Evolutionary conservation across 352 stramenopile species (phyloP), one percentile per base, ranked within the genome.

Genomic region (Pythium insidiosum): DNA sequence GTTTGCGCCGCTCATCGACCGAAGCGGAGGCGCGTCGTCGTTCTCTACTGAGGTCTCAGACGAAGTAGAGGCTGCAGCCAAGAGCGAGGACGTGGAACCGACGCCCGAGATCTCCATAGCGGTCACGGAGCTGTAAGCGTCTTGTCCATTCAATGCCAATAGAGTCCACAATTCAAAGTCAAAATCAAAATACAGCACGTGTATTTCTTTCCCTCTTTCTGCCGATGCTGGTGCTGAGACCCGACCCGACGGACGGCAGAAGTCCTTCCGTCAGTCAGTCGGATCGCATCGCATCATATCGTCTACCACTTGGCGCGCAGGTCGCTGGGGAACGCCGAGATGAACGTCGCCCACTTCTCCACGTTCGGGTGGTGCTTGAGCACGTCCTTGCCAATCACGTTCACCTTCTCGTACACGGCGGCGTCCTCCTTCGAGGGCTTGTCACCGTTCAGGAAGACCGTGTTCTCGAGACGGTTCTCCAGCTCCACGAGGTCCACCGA

Each of bases 221-320:
- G 23, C 11, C 18, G 19, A 13, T 12, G 9, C 11, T 29, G 7
- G 21, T 16, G 18, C 36, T 13, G 10, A 7, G 6, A 24, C 21
- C 23, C 10, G 1, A 12, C n/a, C n/a, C n/a, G n/a, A n/a, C n/a
- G n/a, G n/a, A n/a, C n/a, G n/a, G n/a, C n/a, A n/a, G n/a, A n/a
- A n/a, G n/a, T n/a, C n/a, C n/a, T n/a, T n/a, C n/a, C n/a, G n/a
- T n/a, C n/a, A n/a, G n/a, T n/a, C n/a, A n/a, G n/a, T n/a, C n/a
- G n/a, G n/a, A n/a, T n/a, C n/a, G n/a, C n/a, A n/a, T n/a, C n/a
- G n/a, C n/a, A n/a, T n/a, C n/a, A n/a, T n/a, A n/a, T n/a, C n/a
- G n/a, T n/a, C 48, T 82, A 87, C 75, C 78, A 88, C 61, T 84
- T 84, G 59, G 61, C 63, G 50, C 75, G 74, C 43, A 90, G 52